A percentile compares a stretch with the other conserved stretches of the same genome.
Conservation (phyloP, 441 rosid genomes). For the Bocquillonia castaneifolia region DNA sequence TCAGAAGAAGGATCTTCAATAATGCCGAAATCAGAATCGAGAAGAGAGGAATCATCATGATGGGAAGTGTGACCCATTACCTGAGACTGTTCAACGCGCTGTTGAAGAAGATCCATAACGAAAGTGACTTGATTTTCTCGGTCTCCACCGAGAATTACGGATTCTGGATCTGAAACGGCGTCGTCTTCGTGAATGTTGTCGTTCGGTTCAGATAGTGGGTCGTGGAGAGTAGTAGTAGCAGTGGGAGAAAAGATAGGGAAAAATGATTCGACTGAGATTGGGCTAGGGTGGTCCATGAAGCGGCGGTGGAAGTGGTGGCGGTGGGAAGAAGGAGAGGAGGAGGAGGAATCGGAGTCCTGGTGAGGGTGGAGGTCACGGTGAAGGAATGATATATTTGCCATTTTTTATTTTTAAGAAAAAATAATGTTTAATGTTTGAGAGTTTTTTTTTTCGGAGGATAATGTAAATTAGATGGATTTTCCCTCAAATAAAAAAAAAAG, state of each 20-base stretch:
- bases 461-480: neutral
- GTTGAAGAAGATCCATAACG: slow-evolving; percentile 76
- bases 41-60: slow-evolving; percentile 33
- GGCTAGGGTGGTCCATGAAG: slow-evolving; percentile 13
- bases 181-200: slow-evolving; percentile 8
- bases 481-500: neutral
- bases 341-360: slow-evolving; percentile 14
- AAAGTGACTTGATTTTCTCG: slow-evolving; percentile 57
- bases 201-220: neutral
- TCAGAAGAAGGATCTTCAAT: slow-evolving; percentile 35
- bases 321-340: neutral
- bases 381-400: slow-evolving; percentile 34
- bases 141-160: slow-evolving; percentile 30
- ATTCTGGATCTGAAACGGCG: slow-evolving; percentile 37
- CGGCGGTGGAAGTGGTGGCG: slow-evolving; percentile 21
- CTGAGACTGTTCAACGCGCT: slow-evolving; percentile 69
- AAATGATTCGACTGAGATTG: slow-evolving; percentile 13
- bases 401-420: neutral
- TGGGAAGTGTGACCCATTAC: slow-evolving; percentile 25
- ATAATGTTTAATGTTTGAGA: neutral
- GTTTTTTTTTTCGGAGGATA: neutral
- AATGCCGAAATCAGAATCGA: slow-evolving; percentile 43
- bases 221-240: neutral
- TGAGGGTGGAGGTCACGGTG: slow-evolving; percentile 16
- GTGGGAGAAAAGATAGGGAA: slow-evolving; percentile 13